Evolutionary conservation across 2,329 filamentous ascomycete genomes (phyloP).

Genomic region (Daldinia sp.): DNA sequence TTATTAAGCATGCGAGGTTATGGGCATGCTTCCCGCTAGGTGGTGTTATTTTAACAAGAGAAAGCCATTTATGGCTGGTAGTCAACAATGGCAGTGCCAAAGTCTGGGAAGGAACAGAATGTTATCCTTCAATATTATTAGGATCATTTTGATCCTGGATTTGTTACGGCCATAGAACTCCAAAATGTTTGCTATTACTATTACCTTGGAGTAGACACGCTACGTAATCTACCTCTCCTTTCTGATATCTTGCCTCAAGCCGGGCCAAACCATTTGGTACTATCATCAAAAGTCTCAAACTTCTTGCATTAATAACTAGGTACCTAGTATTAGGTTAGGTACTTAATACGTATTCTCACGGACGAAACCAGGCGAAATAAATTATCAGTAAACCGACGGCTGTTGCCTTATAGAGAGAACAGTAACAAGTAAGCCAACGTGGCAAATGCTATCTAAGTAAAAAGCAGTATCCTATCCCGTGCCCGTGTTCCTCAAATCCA

Average conservation of each 20-base stretch:
- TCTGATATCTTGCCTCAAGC: background rate
- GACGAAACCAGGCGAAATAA: background rate
- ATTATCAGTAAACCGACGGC: background rate
- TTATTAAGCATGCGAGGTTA: background rate
- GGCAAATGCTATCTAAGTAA: background rate
- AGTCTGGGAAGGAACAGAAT: conserved; percentile 9
- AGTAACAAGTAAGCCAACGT: background rate
- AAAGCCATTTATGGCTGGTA: background rate
- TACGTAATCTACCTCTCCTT: background rate
- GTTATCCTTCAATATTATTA: conserved; percentile 1
- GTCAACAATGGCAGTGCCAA: background rate
- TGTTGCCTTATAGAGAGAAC: background rate
- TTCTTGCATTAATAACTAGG: background rate
- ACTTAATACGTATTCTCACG: background rate
- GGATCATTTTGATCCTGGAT: background rate
- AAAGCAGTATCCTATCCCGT: background rate
- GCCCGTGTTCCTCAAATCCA: background rate
- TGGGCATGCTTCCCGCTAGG: background rate
- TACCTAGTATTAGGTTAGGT: too few species aligned
- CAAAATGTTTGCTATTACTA: conserved; percentile 2
- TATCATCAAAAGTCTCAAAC: background rate
- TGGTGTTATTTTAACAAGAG: background rate
- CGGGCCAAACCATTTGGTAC: background rate
- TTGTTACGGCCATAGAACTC: background rate
- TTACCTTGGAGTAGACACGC: background rate